Evolutionary conservation across 116 monocot species (phyloP), one percentile per base, ranked within the genome.

Genomic region (Phalaenopsis hybrid): DNA sequence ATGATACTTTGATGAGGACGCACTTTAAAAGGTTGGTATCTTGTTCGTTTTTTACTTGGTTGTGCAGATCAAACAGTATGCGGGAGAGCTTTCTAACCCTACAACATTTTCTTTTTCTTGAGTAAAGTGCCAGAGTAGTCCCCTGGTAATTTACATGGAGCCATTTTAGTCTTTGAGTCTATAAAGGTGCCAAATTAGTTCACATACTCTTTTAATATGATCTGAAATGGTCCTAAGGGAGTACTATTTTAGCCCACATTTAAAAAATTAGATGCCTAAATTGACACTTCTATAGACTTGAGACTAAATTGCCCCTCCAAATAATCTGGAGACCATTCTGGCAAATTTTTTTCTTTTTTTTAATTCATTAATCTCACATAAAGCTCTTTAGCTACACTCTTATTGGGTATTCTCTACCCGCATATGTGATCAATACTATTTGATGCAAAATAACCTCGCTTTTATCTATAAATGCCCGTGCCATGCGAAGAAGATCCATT

Each of bases 21-120:
- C 99, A 99, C 79, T 99, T 99, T 79, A 95, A 91, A 87, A 95
- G 92, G 99, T 95, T 69, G 65, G n/a, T 80, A 17, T 46, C 25
- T 67, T 28, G 70, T 63, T 48, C 76, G 0, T 3, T 61, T 80
- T 25, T 52, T 48, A 44, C 37, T 59, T 77, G 6, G 45, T 75
- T 25, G 51, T 75, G 46, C 21, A 8, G 50, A 51, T n/a, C 44
- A 55, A 55, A 15, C 12, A 75, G 46, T 4, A 77, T 18, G 15
- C 37, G 3, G 37, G 37, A 2, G 72, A 34, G 37, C 41, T 41
- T 72, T 6, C 5, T 72, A 15, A 72, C 6, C 72, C 2, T 34
- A 72, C 31, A 72, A 72, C 4, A 41, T 72, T 72, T 37, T 37
- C 37, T 37, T 37, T 37, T 1, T 37, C 3, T 37, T 3, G 37